Evolutionary conservation across 805 yeast species (phyloP), one percentile per base, ranked within the genome.

Genomic region (Starmerella potacharoeniae): DNA sequence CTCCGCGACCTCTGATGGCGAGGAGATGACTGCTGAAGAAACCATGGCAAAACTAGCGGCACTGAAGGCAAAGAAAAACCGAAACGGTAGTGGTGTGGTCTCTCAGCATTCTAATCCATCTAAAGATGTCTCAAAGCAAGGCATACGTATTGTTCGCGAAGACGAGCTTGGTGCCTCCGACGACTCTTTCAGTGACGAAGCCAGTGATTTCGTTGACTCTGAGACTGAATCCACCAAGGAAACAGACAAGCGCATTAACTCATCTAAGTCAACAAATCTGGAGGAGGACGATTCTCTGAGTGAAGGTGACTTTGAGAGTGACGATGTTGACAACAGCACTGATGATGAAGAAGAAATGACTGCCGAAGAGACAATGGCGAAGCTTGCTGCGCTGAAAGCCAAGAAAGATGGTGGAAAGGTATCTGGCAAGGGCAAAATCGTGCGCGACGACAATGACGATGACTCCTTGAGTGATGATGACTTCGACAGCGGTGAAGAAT

Each of bases 301-400:
- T n/a, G 62, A 58, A 7, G 55, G 59, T 6, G 69, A 62, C n/a
- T 54, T 65, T 9, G 67, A 65, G 33, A 61, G 37, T 11, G 51
- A 28, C 6, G 52, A 49, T 35, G 52, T 16, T 13, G 48, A 16
- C 11, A 49, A 47, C 37, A 50, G 29, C 17, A n/a, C 34, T 9
- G 36, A 13, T 6, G 53, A 37, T 14, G 50, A 28, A 7, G 56
- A 30, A 5, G 34, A 31, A 22, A 51, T 60, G 62, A 16, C 66
- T 51, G 52, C 61, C 5, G 65, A 59, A 36, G 64, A 60, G 33
- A 64, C 65, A 16, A 62, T 56, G 64, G 65, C 59, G 42, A 62
- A 63, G 45, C 55, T 58, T 37, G 65, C 62, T 40, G 63, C 64
- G 2, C 55, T 59, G 9, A 66, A 67, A 36, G 55, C 59, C 14